These are phyloP conservation scores for Fusarium xylarioides DNA, from an alignment of 2,329 filamentous ascomycete species.

Conservation along the genomic window DNA sequence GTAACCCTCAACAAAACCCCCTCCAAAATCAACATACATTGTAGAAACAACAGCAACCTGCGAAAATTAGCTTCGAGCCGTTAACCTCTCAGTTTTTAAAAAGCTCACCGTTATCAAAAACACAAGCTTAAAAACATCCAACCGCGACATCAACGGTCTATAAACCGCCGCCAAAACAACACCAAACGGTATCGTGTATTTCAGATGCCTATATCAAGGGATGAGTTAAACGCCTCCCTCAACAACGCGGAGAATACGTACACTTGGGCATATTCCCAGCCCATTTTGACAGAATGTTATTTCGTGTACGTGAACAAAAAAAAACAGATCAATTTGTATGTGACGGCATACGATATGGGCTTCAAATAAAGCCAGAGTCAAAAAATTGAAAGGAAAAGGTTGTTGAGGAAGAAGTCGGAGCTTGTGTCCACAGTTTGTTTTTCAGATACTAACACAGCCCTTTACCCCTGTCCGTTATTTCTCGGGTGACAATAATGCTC, in stretches of 20 bases:
- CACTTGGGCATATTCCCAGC: constrained; percentile 38
- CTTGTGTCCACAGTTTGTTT: not conserved
- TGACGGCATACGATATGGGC: not conserved
- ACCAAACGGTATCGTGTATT: constrained; percentile 37
- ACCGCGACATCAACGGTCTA: constrained; percentile 25
- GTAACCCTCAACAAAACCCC: not conserved
- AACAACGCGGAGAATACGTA: constrained; percentile 5
- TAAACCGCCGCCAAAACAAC: constrained; percentile 18
- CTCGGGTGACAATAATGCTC: not conserved
- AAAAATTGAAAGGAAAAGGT: not conserved
- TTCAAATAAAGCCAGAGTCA: not conserved
- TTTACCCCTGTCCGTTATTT: not conserved
- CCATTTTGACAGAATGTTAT: constrained; percentile 31
- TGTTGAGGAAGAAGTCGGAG: constrained; percentile 1
- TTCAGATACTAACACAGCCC: not conserved
- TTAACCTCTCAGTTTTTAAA: rapidly evolving
- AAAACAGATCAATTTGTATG: not conserved
- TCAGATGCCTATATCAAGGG: constrained; percentile 27
- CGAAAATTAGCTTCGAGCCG: not conserved
- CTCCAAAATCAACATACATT: constrained; percentile 47
- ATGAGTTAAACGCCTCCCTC: not conserved
- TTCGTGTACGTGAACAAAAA: not conserved
- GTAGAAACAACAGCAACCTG: constrained; percentile 68
- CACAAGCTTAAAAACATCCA: constrained; percentile 28
- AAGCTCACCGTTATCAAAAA: constrained; percentile 31